Percentiles rank a stretch among this genome's conserved stretches.
These are phyloP conservation scores for Fraxinus nigra DNA, from an alignment of 305 asterid species.

Conservation along the genomic window DNA sequence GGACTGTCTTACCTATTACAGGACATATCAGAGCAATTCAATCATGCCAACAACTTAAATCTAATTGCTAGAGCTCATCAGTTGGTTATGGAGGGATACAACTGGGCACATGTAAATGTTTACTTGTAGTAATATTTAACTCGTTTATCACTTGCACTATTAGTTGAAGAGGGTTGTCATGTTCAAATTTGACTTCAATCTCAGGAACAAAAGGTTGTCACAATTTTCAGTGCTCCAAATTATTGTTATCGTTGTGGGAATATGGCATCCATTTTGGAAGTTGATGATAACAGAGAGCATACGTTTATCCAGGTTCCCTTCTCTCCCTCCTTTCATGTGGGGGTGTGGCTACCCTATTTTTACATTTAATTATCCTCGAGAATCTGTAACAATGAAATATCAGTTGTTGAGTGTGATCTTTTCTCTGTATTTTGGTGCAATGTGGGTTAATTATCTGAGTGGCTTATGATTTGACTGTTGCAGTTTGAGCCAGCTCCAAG, in stretches of 20 bases:
- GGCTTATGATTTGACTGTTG: slow-evolving; percentile 12
- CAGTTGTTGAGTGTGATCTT: not conserved
- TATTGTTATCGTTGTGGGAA: slow-evolving; percentile 97
- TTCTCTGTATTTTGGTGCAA: not conserved
- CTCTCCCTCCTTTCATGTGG: not conserved
- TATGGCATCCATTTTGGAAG: slow-evolving; percentile 99
- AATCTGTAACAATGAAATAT: not conserved
- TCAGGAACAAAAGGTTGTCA: slow-evolving; percentile 97
- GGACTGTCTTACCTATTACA: slow-evolving; percentile 24
- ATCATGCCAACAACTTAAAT: slow-evolving; percentile 78
- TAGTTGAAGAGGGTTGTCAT: slow-evolving; percentile 9
- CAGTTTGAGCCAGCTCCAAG: slow-evolving; percentile 96
- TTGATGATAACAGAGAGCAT: slow-evolving; percentile 85
- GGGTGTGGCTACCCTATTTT: not conserved
- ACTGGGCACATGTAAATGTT: slow-evolving; percentile 86
- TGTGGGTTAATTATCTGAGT: not conserved
- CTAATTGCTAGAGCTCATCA: slow-evolving; percentile 96
- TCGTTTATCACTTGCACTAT: not conserved
- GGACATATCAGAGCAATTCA: slow-evolving; percentile 97
- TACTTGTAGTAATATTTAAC: not conserved
- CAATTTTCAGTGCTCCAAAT: slow-evolving; percentile 92
- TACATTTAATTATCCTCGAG: not conserved
- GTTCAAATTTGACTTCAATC: slow-evolving; percentile 18
- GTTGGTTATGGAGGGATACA: slow-evolving; percentile 96
- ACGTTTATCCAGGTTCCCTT: slow-evolving; percentile 81